phyloP scores from a whole-genome alignment of 306 rosid species.

The peach (Prunus persica) region Prunus_persica_NCBIv2 NC_034014.1:8083001-8083500 shows the following conservation, averaged over 20 bases:
- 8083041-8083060: constrained; percentile 75
- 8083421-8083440: not conserved
- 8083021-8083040: constrained; percentile 70
- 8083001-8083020: constrained; percentile 62
- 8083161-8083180: constrained; percentile 22
- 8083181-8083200: constrained; percentile 4
- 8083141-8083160: constrained; percentile 62
- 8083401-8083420: not conserved
- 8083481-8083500: constrained; percentile 32
- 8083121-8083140: constrained; percentile 94
- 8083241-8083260: not conserved
- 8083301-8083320: not conserved
- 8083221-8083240: not conserved
- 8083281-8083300: not conserved
- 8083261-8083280: not conserved
- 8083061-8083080: constrained; percentile 86
- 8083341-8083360: not conserved
- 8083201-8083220: not conserved
- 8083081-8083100: constrained; percentile 78
- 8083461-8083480: not conserved
- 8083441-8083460: not conserved
- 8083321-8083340: not conserved
- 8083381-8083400: not conserved
- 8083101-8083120: constrained; percentile 60
- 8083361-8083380: not conserved